A percentile compares a stretch with the other conserved stretches of the same genome.
phyloP scores from a whole-genome alignment of 495 filamentous ascomycete species.

The Chaetomidium leptoderma region DNA sequence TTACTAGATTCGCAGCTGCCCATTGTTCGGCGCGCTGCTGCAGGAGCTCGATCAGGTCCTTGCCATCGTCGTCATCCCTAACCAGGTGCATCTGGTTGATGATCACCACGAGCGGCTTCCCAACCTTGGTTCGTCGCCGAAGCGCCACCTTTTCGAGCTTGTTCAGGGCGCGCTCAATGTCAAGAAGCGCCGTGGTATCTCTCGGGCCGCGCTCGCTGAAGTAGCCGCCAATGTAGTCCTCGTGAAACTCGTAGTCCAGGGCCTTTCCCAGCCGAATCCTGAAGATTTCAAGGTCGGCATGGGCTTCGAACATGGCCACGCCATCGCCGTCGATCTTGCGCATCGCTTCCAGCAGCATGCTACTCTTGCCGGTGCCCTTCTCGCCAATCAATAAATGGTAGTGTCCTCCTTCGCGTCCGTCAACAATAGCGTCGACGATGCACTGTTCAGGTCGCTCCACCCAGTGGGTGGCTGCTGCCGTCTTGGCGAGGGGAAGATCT shows the following conservation, averaged over 20 bases:
- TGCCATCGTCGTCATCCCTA: constrained; percentile 84
- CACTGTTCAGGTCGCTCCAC: constrained; percentile 73
- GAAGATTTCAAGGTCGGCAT: constrained; percentile 92
- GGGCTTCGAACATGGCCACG: constrained; percentile 90
- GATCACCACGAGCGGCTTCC: constrained; percentile 75
- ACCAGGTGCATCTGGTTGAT: constrained; percentile 89
- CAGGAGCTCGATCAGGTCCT: constrained; percentile 85
- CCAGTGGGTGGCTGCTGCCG: constrained; percentile 68
- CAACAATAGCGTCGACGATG: constrained; percentile 72
- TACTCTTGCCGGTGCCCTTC: constrained; percentile 93
- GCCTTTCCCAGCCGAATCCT: constrained; percentile 87
- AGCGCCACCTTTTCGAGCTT: constrained; percentile 95
- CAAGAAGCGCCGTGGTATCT: constrained; percentile 82
- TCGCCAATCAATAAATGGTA: constrained; percentile 95
- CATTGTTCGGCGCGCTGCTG: constrained; percentile 95
- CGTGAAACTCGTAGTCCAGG: constrained; percentile 84
- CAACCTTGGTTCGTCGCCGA: constrained; percentile 50
- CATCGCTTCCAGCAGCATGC: constrained; percentile 94
- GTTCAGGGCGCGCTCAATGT: constrained; percentile 95
- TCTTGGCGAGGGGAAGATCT: constrained; percentile 45
- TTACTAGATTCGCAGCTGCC: constrained; percentile 85
- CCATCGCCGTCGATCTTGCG: constrained; percentile 80
- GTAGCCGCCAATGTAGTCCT: constrained; percentile 89
- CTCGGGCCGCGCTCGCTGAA: constrained; percentile 92
- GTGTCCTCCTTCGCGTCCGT: constrained; percentile 64